A percentile compares a stretch with the other conserved stretches of the same genome.
phyloP scores from a whole-genome alignment of 495 filamentous ascomycete genomes.

The Penicillium robsamsonii region DNA sequence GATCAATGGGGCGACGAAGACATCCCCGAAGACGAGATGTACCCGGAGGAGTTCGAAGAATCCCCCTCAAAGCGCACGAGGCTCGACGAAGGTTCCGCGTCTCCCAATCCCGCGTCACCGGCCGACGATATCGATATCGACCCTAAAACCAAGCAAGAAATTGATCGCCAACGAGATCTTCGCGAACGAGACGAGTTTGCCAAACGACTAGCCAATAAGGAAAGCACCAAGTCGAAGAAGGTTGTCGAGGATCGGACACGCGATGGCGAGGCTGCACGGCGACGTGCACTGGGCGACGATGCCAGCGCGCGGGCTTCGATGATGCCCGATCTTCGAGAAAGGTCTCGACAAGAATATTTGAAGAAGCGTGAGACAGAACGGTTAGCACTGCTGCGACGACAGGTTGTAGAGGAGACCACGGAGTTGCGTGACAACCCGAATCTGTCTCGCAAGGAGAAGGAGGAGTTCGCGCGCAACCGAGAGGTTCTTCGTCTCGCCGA shows the following conservation, averaged over 20 bases:
- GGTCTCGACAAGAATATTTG: slow-evolving; percentile 88
- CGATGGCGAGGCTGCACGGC: slow-evolving; percentile 55
- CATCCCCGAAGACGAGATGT: slow-evolving; percentile 41
- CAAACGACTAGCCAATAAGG: slow-evolving; percentile 66
- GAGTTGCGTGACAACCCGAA: slow-evolving; percentile 76
- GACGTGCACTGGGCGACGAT: slow-evolving; percentile 65
- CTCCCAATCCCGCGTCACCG: slow-evolving; percentile 45
- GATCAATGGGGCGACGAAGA: slow-evolving; percentile 83
- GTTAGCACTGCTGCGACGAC: slow-evolving; percentile 78
- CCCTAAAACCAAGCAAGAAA: slow-evolving; percentile 55
- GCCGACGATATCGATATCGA: slow-evolving; percentile 49
- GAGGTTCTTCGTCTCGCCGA: slow-evolving; percentile 86
- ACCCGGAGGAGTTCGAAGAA: slow-evolving; percentile 46
- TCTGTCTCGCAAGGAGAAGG: slow-evolving; percentile 75
- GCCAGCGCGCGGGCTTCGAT: slow-evolving; percentile 58
- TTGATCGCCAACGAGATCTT: slow-evolving; percentile 59
- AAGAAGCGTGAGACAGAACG: slow-evolving; percentile 88
- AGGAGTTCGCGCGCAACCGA: slow-evolving; percentile 86
- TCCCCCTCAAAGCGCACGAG: slow-evolving; percentile 58
- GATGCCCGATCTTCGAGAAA: slow-evolving; percentile 72
- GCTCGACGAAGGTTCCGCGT: slow-evolving; percentile 55
- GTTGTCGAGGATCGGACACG: slow-evolving; percentile 65
- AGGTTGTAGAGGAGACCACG: slow-evolving; percentile 86
- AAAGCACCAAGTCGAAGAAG: slow-evolving; percentile 70
- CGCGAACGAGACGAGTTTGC: slow-evolving; percentile 74